These are phyloP conservation scores for Fragosphaeria purpurea DNA, from an alignment of 2,329 filamentous ascomycete species.

Conservation along the genomic window DNA sequence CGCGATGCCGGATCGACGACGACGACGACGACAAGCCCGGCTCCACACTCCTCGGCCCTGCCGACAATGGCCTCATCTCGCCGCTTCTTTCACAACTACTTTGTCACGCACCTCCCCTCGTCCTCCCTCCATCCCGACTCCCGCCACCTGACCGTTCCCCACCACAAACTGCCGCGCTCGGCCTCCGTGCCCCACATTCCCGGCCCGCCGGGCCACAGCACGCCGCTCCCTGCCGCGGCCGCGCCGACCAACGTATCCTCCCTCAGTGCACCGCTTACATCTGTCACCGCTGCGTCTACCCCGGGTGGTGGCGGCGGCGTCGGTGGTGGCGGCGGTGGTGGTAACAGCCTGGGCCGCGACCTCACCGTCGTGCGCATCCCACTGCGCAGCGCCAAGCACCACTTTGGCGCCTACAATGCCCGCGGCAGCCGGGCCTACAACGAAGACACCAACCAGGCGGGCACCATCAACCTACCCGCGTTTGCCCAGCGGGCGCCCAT, in stretches of 20 bases:
- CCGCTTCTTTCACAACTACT: constrained; percentile 80
- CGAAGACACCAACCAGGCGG: constrained; percentile 89
- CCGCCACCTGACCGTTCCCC: constrained; percentile 48
- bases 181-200: constrained; percentile 70
- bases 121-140: constrained; percentile 88
- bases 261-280: too few relatives aligned
- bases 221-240: constrained; percentile 40
- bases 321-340: constrained; percentile 30
- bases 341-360: constrained; percentile 45
- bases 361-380: constrained; percentile 93
- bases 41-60: too few relatives aligned
- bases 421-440: constrained; percentile 81
- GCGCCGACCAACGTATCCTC: not conserved
- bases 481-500: constrained; percentile 79
- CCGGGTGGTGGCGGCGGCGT: constrained; percentile 39
- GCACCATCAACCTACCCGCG: constrained; percentile 82
- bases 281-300: too few relatives aligned
- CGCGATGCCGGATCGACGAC: too few relatives aligned
- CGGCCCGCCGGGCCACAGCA: constrained; percentile 33
- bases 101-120: constrained; percentile 89
- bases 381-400: constrained; percentile 85
- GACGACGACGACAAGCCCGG: not conserved
- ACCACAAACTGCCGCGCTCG: constrained; percentile 78
- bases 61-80: not conserved
- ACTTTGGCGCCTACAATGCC: constrained; percentile 73